These are phyloP conservation scores for Backusella luteola DNA, from an alignment of 192 early-diverging fungal genomes.

Conservation along the genomic window DNA sequence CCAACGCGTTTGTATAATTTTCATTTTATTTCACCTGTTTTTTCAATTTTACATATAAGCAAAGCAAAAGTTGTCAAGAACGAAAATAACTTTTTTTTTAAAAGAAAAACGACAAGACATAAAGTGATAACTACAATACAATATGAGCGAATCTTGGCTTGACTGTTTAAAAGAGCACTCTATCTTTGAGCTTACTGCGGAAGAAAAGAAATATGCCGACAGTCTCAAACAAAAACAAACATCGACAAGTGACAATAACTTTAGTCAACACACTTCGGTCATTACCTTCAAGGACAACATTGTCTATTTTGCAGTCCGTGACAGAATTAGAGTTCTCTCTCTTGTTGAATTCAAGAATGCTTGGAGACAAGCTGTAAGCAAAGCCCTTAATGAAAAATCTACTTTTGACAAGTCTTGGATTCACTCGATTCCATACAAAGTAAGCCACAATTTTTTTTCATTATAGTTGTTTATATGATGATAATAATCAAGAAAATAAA, in stretches of 20 bases:
- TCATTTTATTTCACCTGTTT: background rate
- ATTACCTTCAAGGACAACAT: constrained; percentile 54
- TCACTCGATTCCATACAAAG: constrained; percentile 21
- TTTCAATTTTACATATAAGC: background rate
- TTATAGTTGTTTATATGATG: background rate
- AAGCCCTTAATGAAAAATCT: constrained; percentile 21
- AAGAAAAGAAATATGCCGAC: background rate
- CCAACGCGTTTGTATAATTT: background rate
- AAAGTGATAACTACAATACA: background rate
- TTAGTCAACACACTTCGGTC: background rate
- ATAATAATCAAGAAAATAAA: constrained; percentile 9
- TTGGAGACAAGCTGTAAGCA: constrained; percentile 42
- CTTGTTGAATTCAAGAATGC: constrained; percentile 62
- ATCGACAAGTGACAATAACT: background rate
- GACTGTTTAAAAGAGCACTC: constrained; percentile 11
- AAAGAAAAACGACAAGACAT: background rate
- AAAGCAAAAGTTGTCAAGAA: constrained; percentile 6
- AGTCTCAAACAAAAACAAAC: background rate
- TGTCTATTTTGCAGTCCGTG: constrained; percentile 58
- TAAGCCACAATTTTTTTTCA: background rate
- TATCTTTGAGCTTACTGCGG: constrained; percentile 14
- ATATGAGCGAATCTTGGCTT: constrained; percentile 16
- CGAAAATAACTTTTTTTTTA: background rate
- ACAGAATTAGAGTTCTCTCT: constrained; percentile 57
- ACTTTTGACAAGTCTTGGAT: constrained; percentile 31